Evolutionary conservation across 1,284 basidiomycete genomes (phyloP), one percentile per base, ranked within the genome.

Genomic region (Fomitopsis pinicola): DNA sequence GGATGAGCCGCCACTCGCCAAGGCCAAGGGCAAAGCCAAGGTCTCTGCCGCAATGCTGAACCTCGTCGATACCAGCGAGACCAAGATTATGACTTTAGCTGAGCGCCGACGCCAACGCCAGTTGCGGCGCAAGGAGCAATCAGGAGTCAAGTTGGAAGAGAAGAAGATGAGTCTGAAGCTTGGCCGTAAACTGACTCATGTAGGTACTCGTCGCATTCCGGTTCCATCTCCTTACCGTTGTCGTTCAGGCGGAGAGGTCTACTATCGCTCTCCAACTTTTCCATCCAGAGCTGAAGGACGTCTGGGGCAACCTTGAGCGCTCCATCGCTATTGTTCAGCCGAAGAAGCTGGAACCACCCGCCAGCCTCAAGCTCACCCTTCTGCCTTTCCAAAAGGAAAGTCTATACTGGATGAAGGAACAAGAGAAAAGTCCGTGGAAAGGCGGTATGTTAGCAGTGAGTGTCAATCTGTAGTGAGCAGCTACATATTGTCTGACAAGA

Each of bases 361-460:
- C 78, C 1, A 89, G 88, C 9, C 78, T 99, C 63, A 95, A 94
- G 73, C 77, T 86, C 44, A 82, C 79, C 0, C 78, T 92, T 9
- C 75, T 92, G 35, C 89, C 90, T 62, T 92, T 92, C 78, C 97
- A 99, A 75, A 87, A 86, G 63, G 97, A 99, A 77, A 95, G 94
- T 73, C 79, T 99, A 61, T 87, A 83, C 72, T 99, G 97, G 97
- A 96, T 99, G 92, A 86, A 88, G 65, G 84, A 94, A 70, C 97
- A 99, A 78, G 97, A 99, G 76, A 79, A 88, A 62, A 85, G 92
- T 3, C 76, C 86, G 6, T 98, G 96, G 94, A 81, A 81, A 55
- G 97, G 97, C 46, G 97, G 97, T 12, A 90, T 99, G 85, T 81
- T 99, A 58, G 95, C 97, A 38, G 93, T 91, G 73, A 68, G 87